Evolutionary conservation across 352 stramenopile genomes (phyloP).

Genomic region (Pythium sukuiense): DNA sequence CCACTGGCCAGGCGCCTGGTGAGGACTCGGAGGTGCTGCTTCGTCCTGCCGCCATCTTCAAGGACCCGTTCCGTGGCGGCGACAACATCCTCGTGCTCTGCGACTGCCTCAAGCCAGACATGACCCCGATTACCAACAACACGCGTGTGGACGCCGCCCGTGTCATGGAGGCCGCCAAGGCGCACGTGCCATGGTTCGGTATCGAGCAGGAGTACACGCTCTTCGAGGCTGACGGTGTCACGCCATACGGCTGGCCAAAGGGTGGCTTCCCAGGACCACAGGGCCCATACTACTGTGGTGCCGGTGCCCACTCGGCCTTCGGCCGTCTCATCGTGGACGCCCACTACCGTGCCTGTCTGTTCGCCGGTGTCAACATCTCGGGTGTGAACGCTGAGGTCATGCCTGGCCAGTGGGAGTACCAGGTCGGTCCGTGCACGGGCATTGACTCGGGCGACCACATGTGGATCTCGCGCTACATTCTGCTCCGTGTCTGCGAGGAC

Average conservation of each 20-base stretch:
- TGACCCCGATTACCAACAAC: constrained; percentile 92
- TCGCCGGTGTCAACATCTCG: constrained; percentile 94
- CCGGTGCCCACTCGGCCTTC: constrained; percentile 95
- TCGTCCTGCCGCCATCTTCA: constrained; percentile 92
- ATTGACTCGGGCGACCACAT: constrained; percentile 97
- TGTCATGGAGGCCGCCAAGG: constrained; percentile 66
- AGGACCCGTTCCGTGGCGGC: constrained; percentile 94
- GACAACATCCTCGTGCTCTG: constrained; percentile 97
- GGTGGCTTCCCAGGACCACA: constrained; percentile 88
- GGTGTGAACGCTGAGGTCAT: constrained; percentile 98
- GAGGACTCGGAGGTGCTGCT: constrained; percentile 97
- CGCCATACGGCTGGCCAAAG: constrained; percentile 92
- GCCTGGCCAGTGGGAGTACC: constrained; percentile 97
- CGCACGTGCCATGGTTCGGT: constrained; percentile 91
- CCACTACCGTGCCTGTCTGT: constrained; percentile 95
- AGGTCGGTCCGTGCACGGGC: constrained; percentile 95
- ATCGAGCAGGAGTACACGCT: constrained; percentile 98
- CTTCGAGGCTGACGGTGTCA: constrained; percentile 87
- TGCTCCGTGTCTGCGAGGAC: constrained; percentile 96
- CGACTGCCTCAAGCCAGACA: constrained; percentile 95
- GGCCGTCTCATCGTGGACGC: constrained; percentile 94
- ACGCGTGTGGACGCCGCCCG: constrained; percentile 75
- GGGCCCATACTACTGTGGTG: constrained; percentile 93
- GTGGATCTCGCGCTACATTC: constrained; percentile 97
- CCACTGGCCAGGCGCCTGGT: constrained; percentile 95